Conservation (phyloP, 2,329 filamentous ascomycete genomes). For the Chaetomium globosum region DNA sequence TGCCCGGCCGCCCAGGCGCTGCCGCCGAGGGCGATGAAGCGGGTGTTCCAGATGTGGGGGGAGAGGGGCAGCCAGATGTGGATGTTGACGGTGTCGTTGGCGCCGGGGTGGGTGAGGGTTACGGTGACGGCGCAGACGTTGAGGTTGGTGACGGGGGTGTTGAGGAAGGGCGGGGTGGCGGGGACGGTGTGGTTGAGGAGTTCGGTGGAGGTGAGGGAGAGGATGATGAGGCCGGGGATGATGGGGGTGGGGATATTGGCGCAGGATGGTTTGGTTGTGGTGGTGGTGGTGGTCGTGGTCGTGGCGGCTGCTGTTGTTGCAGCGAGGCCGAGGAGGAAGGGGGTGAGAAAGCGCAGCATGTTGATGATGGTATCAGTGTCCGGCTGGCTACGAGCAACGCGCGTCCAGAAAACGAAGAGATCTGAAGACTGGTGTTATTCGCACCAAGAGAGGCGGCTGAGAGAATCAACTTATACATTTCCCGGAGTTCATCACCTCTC, state of each 20-base stretch:
- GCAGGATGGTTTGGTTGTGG: not conserved
- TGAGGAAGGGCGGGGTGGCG: conserved; percentile 3
- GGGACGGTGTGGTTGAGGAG: conserved; percentile 9
- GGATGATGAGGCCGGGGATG: not conserved
- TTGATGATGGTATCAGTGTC: not conserved
- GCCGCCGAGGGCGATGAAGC: conserved; percentile 11
- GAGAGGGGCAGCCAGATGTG: conserved; percentile 17
- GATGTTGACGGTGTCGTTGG: conserved; percentile 18
- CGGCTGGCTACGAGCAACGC: not conserved
- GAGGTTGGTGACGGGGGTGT: conserved; percentile 1
- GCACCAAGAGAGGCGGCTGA: no score
- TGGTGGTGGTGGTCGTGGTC: no score
- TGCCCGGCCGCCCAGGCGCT: conserved; percentile 10
- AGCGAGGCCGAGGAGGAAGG: not conserved
- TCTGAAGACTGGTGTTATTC: not conserved
- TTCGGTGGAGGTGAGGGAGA: not conserved
- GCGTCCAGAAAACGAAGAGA: not conserved
- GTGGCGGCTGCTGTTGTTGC: not conserved
- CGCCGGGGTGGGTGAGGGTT: conserved; percentile 5
- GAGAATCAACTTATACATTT: not conserved
- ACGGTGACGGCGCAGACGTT: conserved; percentile 14
- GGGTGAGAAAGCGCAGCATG: not conserved
- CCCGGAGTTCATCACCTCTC: not conserved
- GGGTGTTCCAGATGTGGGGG: not conserved
- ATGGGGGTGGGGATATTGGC: not conserved